phyloP scores from a whole-genome alignment of 2,329 filamentous ascomycete genomes.

The Aspergillus ochraceus region DNA sequence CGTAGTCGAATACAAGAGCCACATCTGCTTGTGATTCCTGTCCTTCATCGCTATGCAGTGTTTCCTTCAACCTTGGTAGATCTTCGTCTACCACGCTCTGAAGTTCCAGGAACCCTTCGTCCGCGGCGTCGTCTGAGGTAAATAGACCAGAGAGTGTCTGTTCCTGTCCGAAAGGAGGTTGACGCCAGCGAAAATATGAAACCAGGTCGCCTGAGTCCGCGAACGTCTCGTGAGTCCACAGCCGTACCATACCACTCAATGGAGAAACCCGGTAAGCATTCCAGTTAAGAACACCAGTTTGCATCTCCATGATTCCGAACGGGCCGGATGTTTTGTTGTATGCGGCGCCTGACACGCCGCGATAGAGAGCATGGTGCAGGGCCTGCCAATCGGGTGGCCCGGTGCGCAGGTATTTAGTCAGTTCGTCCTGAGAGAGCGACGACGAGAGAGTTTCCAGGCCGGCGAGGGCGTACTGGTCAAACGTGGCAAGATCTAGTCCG shows the following conservation, averaged over 20 bases:
- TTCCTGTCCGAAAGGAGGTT: too few species aligned
- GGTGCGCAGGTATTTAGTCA: neutral
- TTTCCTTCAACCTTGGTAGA: too few species aligned
- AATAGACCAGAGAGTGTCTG: too few species aligned
- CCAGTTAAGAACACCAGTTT: neutral
- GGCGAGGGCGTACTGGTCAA: neutral
- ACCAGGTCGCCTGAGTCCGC: too few species aligned
- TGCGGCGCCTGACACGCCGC: neutral
- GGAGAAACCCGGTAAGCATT: neutral
- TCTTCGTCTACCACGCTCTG: too few species aligned
- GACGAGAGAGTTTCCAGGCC: neutral
- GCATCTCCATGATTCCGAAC: neutral
- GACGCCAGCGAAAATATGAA: too few species aligned
- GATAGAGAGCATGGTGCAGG: neutral
- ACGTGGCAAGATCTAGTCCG: neutral
- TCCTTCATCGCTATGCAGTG: too few species aligned
- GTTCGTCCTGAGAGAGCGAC: neutral
- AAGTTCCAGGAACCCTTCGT: too few species aligned
- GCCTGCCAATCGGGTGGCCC: neutral
- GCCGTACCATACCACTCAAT: neutral
- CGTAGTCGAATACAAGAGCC: too few species aligned
- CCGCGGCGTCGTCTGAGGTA: too few species aligned
- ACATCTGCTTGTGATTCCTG: too few species aligned
- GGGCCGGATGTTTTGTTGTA: neutral
- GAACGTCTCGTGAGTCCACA: too few species aligned